A percentile compares a stretch with the other conserved stretches of the same genome.
These are phyloP conservation scores for Trypanosoma cruzi DNA, from an alignment of 208 protist species.

Conservation along the genomic window DNA sequence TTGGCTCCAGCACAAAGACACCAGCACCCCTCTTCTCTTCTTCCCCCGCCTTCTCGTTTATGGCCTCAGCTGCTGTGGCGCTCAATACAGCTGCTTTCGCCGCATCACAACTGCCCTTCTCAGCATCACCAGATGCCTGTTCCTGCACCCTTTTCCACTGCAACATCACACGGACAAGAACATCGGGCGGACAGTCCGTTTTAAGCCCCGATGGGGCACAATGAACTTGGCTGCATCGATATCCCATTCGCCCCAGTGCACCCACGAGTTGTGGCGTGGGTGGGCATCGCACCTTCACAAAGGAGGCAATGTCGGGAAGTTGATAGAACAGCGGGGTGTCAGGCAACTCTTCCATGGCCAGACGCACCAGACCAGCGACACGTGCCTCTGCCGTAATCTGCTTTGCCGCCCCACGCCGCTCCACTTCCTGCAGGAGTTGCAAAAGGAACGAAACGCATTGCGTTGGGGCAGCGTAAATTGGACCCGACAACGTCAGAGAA, in stretches of 20 bases:
- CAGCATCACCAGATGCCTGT: not conserved
- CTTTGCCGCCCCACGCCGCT: slow-evolving; percentile 61
- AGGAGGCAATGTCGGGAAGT: slow-evolving; percentile 71
- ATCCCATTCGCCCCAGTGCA: slow-evolving; percentile 82
- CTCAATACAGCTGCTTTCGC: not conserved
- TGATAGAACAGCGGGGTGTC: slow-evolving; percentile 89
- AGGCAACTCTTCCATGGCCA: slow-evolving; percentile 86
- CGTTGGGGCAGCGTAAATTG: slow-evolving; percentile 93
- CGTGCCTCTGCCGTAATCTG: slow-evolving; percentile 64
- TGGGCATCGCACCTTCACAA: slow-evolving; percentile 78
- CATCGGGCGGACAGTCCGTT: slow-evolving; percentile 88
- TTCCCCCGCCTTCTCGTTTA: slow-evolving; percentile 7
- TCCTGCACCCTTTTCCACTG: slow-evolving; percentile 53
- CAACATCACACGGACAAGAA: slow-evolving; percentile 88
- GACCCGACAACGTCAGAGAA: slow-evolving; percentile 85
- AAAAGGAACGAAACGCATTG: slow-evolving; percentile 86
- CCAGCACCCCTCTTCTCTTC: not conserved
- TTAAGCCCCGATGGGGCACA: slow-evolving; percentile 89
- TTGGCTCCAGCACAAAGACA: slow-evolving; percentile 38
- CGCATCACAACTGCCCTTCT: slow-evolving; percentile 2
- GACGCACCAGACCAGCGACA: slow-evolving; percentile 82
- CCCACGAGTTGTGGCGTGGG: slow-evolving; percentile 73
- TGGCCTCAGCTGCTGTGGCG: not conserved
- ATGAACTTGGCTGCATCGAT: slow-evolving; percentile 92
- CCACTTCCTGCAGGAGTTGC: slow-evolving; percentile 63